phyloP scores from a whole-genome alignment of 345 rosid genomes.

The Sisymbrium irio region DNA sequence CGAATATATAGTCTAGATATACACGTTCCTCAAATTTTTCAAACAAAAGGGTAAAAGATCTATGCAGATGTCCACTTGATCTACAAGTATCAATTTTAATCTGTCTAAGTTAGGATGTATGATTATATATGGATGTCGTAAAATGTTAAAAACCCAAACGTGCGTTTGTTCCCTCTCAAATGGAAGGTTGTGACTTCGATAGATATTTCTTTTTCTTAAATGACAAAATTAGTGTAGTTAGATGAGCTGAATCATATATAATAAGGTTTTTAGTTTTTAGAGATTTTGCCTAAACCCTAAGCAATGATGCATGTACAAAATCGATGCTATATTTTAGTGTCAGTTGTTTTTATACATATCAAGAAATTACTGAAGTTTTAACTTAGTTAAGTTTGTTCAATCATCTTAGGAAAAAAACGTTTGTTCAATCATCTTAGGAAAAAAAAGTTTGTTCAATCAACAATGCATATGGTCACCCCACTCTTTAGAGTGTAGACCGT shows the following conservation, averaged over 20 bases:
- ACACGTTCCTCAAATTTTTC: background rate
- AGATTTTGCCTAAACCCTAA: conserved; percentile 25
- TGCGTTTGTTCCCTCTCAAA: conserved; percentile 34
- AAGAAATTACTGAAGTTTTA: background rate
- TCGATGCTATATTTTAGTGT: background rate
- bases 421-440: too few species aligned
- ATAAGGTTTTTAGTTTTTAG: background rate
- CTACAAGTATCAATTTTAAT: background rate
- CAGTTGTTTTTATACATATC: background rate
- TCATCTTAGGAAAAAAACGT: too few species aligned
- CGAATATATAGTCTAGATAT: background rate
- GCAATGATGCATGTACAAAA: background rate
- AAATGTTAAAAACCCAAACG: conserved; percentile 15
- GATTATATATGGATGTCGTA: background rate
- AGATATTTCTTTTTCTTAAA: background rate
- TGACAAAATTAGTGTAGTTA: conserved; percentile 4
- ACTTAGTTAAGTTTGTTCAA: background rate
- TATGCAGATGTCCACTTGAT: conserved; percentile 22
- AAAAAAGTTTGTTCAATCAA: too few species aligned
- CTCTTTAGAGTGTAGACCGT: background rate
- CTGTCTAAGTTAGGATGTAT: conserved; percentile 6
- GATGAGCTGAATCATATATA: background rate
- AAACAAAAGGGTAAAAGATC: background rate
- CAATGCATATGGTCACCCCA: background rate
- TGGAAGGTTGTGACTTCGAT: conserved; percentile 10